A percentile compares a stretch with the other conserved stretches of the same genome.
Evolutionary conservation across 169 alveolate species (phyloP).

Genomic region (Cryptosporidium felis): DNA sequence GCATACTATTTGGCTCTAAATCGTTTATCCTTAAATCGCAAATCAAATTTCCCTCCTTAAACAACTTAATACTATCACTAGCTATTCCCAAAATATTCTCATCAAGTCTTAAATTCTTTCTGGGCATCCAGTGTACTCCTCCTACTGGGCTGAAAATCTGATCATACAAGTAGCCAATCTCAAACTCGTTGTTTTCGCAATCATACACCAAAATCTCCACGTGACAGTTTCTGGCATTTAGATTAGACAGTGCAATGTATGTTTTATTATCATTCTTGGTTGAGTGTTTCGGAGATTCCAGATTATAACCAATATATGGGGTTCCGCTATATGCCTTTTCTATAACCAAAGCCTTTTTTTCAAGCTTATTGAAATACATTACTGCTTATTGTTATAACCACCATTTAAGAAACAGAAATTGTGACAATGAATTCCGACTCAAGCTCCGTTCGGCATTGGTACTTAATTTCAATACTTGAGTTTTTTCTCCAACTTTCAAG

Average conservation of each 20-base stretch:
- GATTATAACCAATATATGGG: constrained; percentile 19
- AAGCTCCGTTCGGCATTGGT: too few species aligned
- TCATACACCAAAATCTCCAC: constrained; percentile 35
- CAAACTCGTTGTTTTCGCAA: constrained; percentile 9
- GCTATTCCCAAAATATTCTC: constrained; percentile 49
- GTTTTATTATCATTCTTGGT: constrained; percentile 8
- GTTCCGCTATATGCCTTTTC: constrained; percentile 28
- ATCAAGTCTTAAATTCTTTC: not conserved
- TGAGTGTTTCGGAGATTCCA: constrained; percentile 6
- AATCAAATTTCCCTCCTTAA: constrained; percentile 45
- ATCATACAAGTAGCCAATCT: constrained; percentile 36
- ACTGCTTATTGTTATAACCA: too few species aligned
- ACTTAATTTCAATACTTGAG: not conserved
- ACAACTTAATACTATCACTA: constrained; percentile 23
- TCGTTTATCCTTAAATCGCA: constrained; percentile 44
- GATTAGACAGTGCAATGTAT: constrained; percentile 30
- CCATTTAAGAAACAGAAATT: too few species aligned
- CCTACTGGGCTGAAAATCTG: constrained; percentile 60
- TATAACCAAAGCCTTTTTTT: not conserved
- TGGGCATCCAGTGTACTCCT: constrained; percentile 70
- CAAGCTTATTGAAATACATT: too few species aligned
- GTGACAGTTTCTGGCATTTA: constrained; percentile 1
- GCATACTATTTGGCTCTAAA: constrained; percentile 12
- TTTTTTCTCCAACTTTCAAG: not conserved
- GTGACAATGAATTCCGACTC: too few species aligned